Evolutionary conservation across 169 alveolate species (phyloP), one percentile per base, ranked within the genome.

Genomic region (Cryptosporidium baileyi): DNA sequence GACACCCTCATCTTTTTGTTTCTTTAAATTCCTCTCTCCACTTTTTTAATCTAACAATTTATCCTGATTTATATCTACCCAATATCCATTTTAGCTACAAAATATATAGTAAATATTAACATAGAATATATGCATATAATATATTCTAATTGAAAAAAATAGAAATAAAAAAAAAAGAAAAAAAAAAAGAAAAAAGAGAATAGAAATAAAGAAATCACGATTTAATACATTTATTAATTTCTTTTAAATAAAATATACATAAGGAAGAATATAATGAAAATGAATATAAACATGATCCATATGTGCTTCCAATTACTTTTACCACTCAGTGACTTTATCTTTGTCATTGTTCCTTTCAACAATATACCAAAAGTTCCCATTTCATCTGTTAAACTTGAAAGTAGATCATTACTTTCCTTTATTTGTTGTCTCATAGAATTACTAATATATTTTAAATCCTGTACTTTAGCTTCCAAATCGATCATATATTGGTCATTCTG

Each of bases 401-500:
- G 81, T 19, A 65, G n/a, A 22, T 65, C 81, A 65, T 65, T 65
- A 38, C 81, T 65, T 65, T 65, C 81, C 17, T 65, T 65, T 30
- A 65, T 62, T 65, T 65, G 81, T 51, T 65, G 81, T 9, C 81
- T 65, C 81, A 65, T 65, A 28, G 81, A 5, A 28, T 28, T 65
- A 32, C 81, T 65, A 15, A 65, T 74, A 32, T 57, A 40, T 19
- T 74, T 74, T 45, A 74, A 57, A 40, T 74, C 82, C 24, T 51
- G 67, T 15, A 74, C 67, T 57, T 74, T 74, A 8, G 82, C 82
- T 15, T 74, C 82, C 4, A 74, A 57, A 59, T 74, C 82, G 0
- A 74, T 74, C 82, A 74, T 74, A 15, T 74, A 74, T 38, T 74
- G 82, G 17, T 74, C 82, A 74, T 74, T 74, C 19, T 74, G 82